Percentiles rank a stretch among this genome's conserved stretches.
Conservation (phyloP, 1,139 yeast genomes). For the Magnusiomyces suaveolens region DNA sequence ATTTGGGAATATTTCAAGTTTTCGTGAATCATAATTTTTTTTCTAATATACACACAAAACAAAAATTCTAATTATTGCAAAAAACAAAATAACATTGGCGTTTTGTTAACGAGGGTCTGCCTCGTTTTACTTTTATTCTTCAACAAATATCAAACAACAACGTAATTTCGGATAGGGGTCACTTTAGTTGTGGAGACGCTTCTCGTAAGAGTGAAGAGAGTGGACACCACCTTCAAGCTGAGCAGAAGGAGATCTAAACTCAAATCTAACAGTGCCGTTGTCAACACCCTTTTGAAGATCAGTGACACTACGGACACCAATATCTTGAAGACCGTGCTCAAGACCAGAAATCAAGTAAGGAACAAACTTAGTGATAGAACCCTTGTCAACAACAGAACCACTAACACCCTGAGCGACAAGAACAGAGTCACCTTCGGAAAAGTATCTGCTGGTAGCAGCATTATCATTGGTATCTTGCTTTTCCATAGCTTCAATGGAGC, state of each 20-base stretch:
- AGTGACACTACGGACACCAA: constrained; percentile 66
- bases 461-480: constrained; percentile 78
- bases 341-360: constrained; percentile 93
- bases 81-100: not conserved
- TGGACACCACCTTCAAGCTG: constrained; percentile 98
- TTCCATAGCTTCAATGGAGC: constrained; percentile 98
- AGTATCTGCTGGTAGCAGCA: constrained; percentile 96
- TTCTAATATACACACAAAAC: not conserved
- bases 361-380: constrained; percentile 83
- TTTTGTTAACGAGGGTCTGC: constrained; percentile 5
- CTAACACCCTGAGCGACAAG: constrained; percentile 98
- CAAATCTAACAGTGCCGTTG: constrained; percentile 75
- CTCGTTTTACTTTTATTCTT: not conserved
- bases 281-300: constrained; percentile 58
- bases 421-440: constrained; percentile 90
- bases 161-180: not conserved
- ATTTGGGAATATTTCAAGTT: too few species aligned
- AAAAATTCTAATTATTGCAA: not conserved
- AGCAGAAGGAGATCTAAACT: constrained; percentile 96
- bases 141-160: not conserved
- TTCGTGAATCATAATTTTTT: not conserved
- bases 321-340: constrained; percentile 98
- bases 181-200: constrained; percentile 77
- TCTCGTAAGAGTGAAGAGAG: constrained; percentile 93
- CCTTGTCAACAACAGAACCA: constrained; percentile 95